Base-by-base conservation (phyloP, 2,329 filamentous ascomycete genomes). In the Ophiocordyceps camponoti-rufipedis region DNA sequence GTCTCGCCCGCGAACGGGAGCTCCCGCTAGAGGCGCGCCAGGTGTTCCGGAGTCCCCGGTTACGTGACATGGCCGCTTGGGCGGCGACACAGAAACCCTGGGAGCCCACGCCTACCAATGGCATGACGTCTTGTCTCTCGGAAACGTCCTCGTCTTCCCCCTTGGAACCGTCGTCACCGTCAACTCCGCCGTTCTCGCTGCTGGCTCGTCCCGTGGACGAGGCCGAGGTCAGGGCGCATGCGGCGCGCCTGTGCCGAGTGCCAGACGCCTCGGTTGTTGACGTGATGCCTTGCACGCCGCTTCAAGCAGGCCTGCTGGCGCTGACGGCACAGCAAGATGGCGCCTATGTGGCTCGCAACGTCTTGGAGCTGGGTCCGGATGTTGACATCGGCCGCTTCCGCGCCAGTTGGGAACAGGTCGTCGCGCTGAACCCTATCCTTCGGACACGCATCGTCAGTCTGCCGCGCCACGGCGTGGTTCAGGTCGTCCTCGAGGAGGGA, bases 1-100 rank as follows among this genome's bases (percentile, higher is more conserved):
- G 69, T n/a, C 48, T 53, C 16, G 56, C 55, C 14, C 52, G 56
- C 40, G 51, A 53, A 29, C 48, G 49, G 1, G 52, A 52, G 0
- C 44, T 60, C 6, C 44, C 46, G 14, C 44, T 48, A 28, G 35
- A 40, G n/a, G 47, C 50, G 1, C 49, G 43, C 19, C 48, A 53
- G 18, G 23, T 52, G 18, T 54, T 53, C 32, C 45, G 48, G 10
- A 16, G 42, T 23, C 35, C 28, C 4, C 19, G 48, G 4, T 44
- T 58, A n/a, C 33, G 38, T n/a, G 45, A 46, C 28, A 28, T 46
- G 16, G 29, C 45, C 7, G 28, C 28, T 16, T 28, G 43, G 38
- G 45, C 45, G 16, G 40, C 16, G 33, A 43, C 42, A 28, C 42
- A 39, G 18, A 39, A n/a, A 11, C 35, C 35, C 35, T 39, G 35